A percentile compares a stretch with the other conserved stretches of the same genome.
Evolutionary conservation across 176 grass and related monocot species (phyloP).

Genomic region (Sorghum bicolor): Sorghum_bicolor_NCBIv3 NC_012877.2:2660501-2661000

Average conservation of each 20-base stretch:
- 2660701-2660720: not conserved
- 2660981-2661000: no score
- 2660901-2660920: not conserved
- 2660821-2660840: not conserved
- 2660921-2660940: not conserved
- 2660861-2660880: not conserved
- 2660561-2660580: not conserved
- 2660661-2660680: not conserved
- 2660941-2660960: not conserved
- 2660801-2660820: not conserved
- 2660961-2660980: not conserved
- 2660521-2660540: slow-evolving; percentile 14
- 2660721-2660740: not conserved
- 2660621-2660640: slow-evolving; percentile 13
- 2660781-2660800: not conserved
- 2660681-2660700: not conserved
- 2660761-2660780: not conserved
- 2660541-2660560: not conserved
- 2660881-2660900: not conserved
- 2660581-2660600: not conserved
- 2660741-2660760: not conserved
- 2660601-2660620: slow-evolving; percentile 29
- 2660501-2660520: slow-evolving; percentile 4
- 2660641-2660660: not conserved
- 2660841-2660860: not conserved